phyloP scores from a whole-genome alignment of 768 basidiomycete species.

The Podaxis sp. region DNA sequence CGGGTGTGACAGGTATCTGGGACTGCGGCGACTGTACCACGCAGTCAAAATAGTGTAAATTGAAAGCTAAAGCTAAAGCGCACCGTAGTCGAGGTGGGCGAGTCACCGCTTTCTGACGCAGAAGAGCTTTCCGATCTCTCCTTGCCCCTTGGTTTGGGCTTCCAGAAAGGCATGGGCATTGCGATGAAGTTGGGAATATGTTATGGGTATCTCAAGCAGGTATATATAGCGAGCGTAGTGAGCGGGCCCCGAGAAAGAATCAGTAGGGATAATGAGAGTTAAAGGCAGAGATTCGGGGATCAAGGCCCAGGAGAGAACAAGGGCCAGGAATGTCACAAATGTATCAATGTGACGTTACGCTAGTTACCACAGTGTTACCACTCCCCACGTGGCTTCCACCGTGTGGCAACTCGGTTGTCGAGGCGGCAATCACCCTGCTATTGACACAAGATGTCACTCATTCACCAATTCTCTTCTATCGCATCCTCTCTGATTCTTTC shows the following conservation, averaged over 20 bases:
- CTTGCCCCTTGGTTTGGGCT: neutral
- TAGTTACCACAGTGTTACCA: constrained; percentile 6
- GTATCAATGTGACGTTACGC: constrained; percentile 10
- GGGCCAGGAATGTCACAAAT: constrained; percentile 4
- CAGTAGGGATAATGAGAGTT: neutral
- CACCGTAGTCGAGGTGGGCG: constrained; percentile 7
- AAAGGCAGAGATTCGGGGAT: constrained; percentile 5
- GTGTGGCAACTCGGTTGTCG: constrained; percentile 10
- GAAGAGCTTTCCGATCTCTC: constrained; percentile 4
- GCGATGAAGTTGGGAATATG: neutral
- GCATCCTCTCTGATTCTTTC: neutral
- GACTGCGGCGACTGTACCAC: neutral
- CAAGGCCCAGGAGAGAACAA: constrained; percentile 10
- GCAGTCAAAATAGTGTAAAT: neutral
- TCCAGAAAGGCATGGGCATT: constrained; percentile 5
- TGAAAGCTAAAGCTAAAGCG: neutral
- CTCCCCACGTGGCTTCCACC: constrained; percentile 11
- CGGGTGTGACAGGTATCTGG: neutral
- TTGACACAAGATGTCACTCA: constrained; percentile 12
- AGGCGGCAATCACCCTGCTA: constrained; percentile 7
- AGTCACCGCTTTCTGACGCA: constrained; percentile 10
- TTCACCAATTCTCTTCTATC: neutral
- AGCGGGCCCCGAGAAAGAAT: neutral
- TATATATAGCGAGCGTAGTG: neutral
- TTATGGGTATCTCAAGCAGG: neutral